Evolutionary conservation across 1,284 basidiomycete species (phyloP), one percentile per base, ranked within the genome.

Genomic region (Cryptococcus jaspeensis): DNA sequence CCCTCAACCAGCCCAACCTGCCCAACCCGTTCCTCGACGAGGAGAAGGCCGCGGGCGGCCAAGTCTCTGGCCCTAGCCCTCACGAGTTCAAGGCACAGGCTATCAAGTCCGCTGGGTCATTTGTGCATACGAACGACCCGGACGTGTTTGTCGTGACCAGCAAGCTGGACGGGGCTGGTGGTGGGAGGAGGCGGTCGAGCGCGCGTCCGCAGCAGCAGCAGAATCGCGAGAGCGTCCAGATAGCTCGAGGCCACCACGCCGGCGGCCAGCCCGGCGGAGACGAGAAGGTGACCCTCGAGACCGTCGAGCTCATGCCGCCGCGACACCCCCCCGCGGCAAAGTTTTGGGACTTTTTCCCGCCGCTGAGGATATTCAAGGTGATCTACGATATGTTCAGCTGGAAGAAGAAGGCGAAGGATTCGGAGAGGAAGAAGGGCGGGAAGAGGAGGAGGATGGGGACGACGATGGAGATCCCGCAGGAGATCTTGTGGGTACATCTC

Each of bases 271-370:
- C 32, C 23, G n/a, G 48, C 44, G 7, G 9, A 8, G 50, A 52
- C 13, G 56, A 59, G 39, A 50, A 41, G 52, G 57, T 66, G 36
- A 60, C 61, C 5, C 60, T 70, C 23, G 58, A 63, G 7, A 69
- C 63, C 11, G 62, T 71, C 16, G 69, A 71, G 44, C 52, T 71
- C 4, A 66, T 71, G 66, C 69, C 69, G 3, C 67, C 69, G 32
- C 47, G 69, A 16, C 69, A 71, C 53, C 69, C 69, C 1, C 69
- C 69, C 1, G 47, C 55, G 8, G 56, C 61, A 1, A 57, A 57
- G 32, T 42, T 60, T n/a, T 69, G 64, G 60, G 69, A 71, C 44
- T 61, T 69, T 50, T 57, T 68, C 52, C 69, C 69, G 5, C 67
- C 66, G 5, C 39, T 69, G 22, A 58, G 69, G 41, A 50, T 69